Conservation (phyloP, 768 basidiomycete genomes). For the Boletus edulis region DNA sequence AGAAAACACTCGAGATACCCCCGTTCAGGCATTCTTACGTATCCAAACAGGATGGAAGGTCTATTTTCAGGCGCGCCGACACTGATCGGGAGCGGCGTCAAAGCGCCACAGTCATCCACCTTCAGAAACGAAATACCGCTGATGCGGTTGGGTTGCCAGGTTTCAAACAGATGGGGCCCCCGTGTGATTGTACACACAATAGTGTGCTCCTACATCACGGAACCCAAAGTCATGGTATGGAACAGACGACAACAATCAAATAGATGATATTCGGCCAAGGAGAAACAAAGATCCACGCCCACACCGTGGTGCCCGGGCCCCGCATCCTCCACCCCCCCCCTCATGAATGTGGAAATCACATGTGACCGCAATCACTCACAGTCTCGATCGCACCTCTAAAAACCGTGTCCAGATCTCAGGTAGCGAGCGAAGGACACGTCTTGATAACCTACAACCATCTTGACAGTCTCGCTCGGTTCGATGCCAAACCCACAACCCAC, state of each 20-base stretch:
- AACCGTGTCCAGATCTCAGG: background rate
- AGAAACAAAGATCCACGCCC: background rate
- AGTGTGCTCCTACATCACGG: background rate
- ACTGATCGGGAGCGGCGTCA: constrained; percentile 6
- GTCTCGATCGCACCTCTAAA: background rate
- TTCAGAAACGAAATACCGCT: background rate
- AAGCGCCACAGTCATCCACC: background rate
- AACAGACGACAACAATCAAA: constrained; percentile 3
- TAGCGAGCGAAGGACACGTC: background rate
- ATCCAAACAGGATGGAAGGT: background rate
- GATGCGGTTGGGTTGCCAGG: background rate
- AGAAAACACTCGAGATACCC: background rate
- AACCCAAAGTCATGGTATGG: background rate
- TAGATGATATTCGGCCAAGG: background rate
- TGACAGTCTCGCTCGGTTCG: background rate
- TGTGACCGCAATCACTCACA: background rate
- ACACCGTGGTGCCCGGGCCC: background rate
- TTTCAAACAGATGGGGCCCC: background rate
- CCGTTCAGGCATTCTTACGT: constrained; percentile 8
- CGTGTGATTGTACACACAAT: background rate
- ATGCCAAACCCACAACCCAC: background rate
- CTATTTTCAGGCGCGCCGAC: constrained; percentile 1
- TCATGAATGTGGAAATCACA: background rate
- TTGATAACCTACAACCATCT: no score
- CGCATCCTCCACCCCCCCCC: background rate